Evolutionary conservation across 306 rosid genomes (phyloP), one percentile per base, ranked within the genome.

Genomic region (Trifolium pratense): DNA sequence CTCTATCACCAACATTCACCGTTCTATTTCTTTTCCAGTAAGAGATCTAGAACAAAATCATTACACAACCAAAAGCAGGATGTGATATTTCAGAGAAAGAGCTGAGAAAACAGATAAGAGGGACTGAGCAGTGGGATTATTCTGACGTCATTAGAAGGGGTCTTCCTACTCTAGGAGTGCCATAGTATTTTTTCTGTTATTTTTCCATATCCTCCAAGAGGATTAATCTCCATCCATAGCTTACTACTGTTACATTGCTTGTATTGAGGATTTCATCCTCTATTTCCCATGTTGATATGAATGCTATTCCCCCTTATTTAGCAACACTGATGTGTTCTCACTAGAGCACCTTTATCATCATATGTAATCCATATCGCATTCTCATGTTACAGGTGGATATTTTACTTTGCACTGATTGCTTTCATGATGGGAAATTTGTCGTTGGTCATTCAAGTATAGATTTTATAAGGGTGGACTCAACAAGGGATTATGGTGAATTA

Each of bases 371-470:
- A 17, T 75, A 65, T 83, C 70, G 73, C 32, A 14, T 82, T 83
- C 67, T 75, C 32, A 16, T 82, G 69, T 78, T 66, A 53, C 97
- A 95, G 97, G 87, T 86, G 84, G 99, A 95, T 79, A 80, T 81
- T 72, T 77, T 88, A 75, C 87, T 95, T 37, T 95, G 99, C 83
- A 77, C 86, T 34, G 87, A 86, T 78, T 95, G 99, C 91, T 91
- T 90, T 84, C 89, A 87, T 76, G 99, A 87, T 77, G 99, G 99
- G 61, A 91, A 89, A 78, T 90, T 82, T 72, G 93, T 95, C 61
- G 67, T 68, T 64, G 96, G 99, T 75, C 99, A 95, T 82, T 91
- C 97, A 53, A 95, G 92, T 82, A 67, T 91, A 77, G 97, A 95
- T 79, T 91, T 95, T 79, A 32, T 80, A 36, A 81, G 87, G 79